Conservation (phyloP, 371 early-diverging fungal genomes). For the Massospora cicadina region DNA sequence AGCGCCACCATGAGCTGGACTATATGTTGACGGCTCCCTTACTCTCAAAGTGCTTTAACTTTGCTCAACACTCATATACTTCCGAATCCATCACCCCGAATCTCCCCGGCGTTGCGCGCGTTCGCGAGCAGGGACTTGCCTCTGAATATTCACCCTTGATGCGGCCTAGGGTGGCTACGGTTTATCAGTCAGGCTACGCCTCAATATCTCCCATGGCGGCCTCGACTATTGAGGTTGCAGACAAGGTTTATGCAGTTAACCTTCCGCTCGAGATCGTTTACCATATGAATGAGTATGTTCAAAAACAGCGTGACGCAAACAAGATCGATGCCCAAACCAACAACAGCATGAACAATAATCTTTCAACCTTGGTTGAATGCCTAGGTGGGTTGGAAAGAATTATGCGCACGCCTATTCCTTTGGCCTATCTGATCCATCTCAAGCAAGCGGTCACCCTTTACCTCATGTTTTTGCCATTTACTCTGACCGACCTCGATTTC, state of each 20-base stretch:
- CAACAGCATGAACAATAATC: constrained; percentile 25
- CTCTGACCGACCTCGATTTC: constrained; percentile 33
- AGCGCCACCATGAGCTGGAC: constrained; percentile 30
- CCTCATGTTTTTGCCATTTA: constrained; percentile 46
- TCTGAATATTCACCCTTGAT: not conserved
- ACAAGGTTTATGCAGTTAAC: constrained; percentile 25
- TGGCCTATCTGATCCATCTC: constrained; percentile 58
- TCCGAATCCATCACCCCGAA: not conserved
- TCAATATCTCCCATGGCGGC: not conserved
- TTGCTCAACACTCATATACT: not conserved
- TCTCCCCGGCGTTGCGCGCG: not conserved
- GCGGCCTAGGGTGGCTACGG: not conserved
- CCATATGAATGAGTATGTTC: constrained; percentile 31
- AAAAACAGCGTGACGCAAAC: constrained; percentile 23
- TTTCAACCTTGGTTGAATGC: constrained; percentile 38
- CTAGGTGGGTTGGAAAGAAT: constrained; percentile 53
- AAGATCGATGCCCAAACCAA: constrained; percentile 29
- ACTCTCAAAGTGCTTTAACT: not conserved
- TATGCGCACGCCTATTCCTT: constrained; percentile 57
- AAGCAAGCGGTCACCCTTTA: constrained; percentile 51
- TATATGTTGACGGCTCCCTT: constrained; percentile 23
- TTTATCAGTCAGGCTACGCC: constrained; percentile 4
- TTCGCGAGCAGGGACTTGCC: not conserved
- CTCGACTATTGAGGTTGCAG: constrained; percentile 12
- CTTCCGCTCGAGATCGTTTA: constrained; percentile 37